phyloP scores from a whole-genome alignment of 2,329 filamentous ascomycete species.

The Thermothelomyces thermophilus region DNA sequence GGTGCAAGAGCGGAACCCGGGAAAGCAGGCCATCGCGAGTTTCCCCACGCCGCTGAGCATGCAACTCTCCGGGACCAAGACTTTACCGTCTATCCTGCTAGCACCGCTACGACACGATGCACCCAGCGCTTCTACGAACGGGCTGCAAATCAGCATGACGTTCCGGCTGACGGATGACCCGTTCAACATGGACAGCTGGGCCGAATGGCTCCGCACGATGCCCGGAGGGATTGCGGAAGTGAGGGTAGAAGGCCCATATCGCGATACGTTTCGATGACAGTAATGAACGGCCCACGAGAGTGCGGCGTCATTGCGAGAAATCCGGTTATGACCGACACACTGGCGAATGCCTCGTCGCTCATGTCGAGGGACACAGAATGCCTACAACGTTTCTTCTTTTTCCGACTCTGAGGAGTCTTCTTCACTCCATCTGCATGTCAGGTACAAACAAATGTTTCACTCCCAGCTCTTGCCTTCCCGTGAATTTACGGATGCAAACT shows the following conservation, averaged over 20 bases:
- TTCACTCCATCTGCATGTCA: background rate
- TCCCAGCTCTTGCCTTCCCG: background rate
- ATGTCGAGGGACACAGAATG: constrained; percentile 9
- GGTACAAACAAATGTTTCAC: background rate
- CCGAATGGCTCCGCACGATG: constrained; percentile 53
- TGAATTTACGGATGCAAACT: too few relatives aligned
- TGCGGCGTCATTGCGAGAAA: background rate
- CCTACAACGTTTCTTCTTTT: constrained; percentile 9
- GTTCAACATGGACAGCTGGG: constrained; percentile 47
- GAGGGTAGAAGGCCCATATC: constrained; percentile 47
- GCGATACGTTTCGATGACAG: constrained; percentile 34
- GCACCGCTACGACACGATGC: constrained; percentile 40
- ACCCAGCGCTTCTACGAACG: constrained; percentile 34
- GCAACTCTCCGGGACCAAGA: constrained; percentile 47
- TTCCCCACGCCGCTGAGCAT: constrained; percentile 50
- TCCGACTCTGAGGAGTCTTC: background rate
- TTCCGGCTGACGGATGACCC: constrained; percentile 46
- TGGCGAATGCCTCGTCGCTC: background rate
- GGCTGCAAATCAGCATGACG: constrained; percentile 44
- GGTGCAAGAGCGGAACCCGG: constrained; percentile 43
- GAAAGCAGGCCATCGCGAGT: constrained; percentile 41
- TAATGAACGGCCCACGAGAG: background rate
- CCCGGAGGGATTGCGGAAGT: constrained; percentile 51
- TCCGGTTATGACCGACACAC: background rate
- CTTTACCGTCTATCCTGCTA: constrained; percentile 50